phyloP scores from a whole-genome alignment of 768 basidiomycete species.

The Lentinula sp. region DNA sequence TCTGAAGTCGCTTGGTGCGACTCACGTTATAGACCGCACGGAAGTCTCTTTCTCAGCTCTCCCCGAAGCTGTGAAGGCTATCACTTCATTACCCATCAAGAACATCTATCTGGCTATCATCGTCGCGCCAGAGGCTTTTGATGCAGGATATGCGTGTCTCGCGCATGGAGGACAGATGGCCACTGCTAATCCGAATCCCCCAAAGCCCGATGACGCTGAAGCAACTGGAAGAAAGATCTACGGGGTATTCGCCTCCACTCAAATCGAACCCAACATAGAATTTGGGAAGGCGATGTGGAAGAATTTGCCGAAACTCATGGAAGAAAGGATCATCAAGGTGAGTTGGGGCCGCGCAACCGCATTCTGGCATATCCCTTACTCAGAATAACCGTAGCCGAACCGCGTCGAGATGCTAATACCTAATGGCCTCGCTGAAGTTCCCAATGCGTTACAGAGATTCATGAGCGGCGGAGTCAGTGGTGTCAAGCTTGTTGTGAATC shows the following conservation, averaged over 20 bases:
- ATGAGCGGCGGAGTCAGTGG: neutral
- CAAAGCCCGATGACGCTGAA: neutral
- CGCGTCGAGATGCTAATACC: neutral
- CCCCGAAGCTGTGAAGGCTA: neutral
- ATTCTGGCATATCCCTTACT: neutral
- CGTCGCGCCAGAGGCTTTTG: slow-evolving; percentile 30
- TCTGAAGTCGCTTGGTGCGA: slow-evolving; percentile 15
- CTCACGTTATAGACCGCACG: slow-evolving; percentile 14
- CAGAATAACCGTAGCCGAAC: neutral
- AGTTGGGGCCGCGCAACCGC: neutral
- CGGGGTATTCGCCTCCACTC: neutral
- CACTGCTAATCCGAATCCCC: neutral
- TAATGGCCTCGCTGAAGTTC: neutral
- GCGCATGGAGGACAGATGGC: slow-evolving; percentile 30
- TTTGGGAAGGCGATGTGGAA: neutral
- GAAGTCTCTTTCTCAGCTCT: neutral
- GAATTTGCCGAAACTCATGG: neutral
- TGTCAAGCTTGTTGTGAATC: neutral
- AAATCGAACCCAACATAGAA: neutral
- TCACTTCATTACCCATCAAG: slow-evolving; percentile 15
- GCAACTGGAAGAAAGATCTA: neutral
- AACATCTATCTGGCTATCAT: slow-evolving; percentile 20
- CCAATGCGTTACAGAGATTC: neutral
- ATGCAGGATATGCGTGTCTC: slow-evolving; percentile 27
- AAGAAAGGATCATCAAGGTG: neutral